Base-by-base conservation (phyloP, 257 asterid genomes). In the Scutellaria barbata region DNA sequence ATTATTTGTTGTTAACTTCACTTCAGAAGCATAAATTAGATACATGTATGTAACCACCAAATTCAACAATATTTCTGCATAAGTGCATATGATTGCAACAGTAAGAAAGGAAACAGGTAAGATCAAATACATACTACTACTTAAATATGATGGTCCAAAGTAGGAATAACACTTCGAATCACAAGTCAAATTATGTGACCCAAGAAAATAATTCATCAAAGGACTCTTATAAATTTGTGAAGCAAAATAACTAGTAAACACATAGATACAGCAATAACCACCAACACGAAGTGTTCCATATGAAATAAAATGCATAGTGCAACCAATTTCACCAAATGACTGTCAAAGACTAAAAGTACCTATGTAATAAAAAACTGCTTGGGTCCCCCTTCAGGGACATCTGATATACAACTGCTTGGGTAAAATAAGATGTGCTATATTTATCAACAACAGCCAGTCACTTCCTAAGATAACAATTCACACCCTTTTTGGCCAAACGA, bases 401-500 rank as follows among this genome's bases (percentile, higher is more conserved):
- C n/a, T n/a, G n/a, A n/a, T 30, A 30, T 30, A 10, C 54, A 52
- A 53, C 35, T 61, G 55, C 4, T 39, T 37, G 42, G 62, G 59
- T 39, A 13, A 57, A 53, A n/a, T 20, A 14, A 9, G 70, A 40
- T n/a, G 48, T 63, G 35, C 66, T 42, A 42, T 10, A 53, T 60
- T 76, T 75, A 67, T 14, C 66, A 55, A 55, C 66, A 55, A 42
- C 16, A 8, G 3, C n/a, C 8, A 4, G 17, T 51, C 39, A 50
- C 37, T 67, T 59, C 79, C 58, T 39, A 57, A 60, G 25, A 63
- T 14, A 73, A 20, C 40, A 61, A 48, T 30, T 30, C 10, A n/a
- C 20, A 35, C 52, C 30, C 17, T 54, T 25, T 35, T 8, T 9
- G 59, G 62, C 20, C 16, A 63, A 55, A 30, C 7, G 56, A 67